phyloP scores from a whole-genome alignment of 78 protist genomes.

The Acrasis kona region DNA sequence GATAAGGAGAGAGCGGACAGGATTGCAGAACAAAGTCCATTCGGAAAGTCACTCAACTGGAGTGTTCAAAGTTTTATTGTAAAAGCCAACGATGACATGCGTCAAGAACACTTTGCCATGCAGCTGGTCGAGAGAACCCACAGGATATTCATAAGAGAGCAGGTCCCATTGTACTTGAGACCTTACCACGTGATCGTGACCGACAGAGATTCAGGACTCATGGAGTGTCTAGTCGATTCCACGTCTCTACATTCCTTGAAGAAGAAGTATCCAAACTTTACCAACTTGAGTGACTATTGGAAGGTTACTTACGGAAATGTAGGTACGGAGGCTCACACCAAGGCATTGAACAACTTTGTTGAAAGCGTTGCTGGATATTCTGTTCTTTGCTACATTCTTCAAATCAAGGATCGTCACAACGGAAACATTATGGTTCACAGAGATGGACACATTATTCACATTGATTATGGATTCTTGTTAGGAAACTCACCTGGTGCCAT shows the following conservation, averaged over 20 bases:
- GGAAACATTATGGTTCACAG: slow-evolving; percentile 84
- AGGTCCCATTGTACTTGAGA: slow-evolving; percentile 26
- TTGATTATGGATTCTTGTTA: slow-evolving; percentile 92
- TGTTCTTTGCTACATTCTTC: slow-evolving; percentile 59
- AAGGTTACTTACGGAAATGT: slow-evolving; percentile 16
- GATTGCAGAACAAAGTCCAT: neutral
- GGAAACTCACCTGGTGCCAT: slow-evolving; percentile 75
- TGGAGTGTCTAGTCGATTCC: slow-evolving; percentile 67
- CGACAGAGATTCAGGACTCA: slow-evolving; percentile 53
- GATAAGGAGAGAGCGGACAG: too few relatives aligned
- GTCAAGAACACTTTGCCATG: slow-evolving; percentile 67
- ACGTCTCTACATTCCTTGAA: slow-evolving; percentile 58
- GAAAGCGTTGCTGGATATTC: slow-evolving; percentile 66
- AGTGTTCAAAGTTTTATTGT: slow-evolving; percentile 38
- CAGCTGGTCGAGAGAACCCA: slow-evolving; percentile 50
- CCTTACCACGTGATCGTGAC: slow-evolving; percentile 59
- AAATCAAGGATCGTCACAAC: slow-evolving; percentile 83
- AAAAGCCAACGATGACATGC: slow-evolving; percentile 58
- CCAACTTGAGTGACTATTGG: slow-evolving; percentile 25
- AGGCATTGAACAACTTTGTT: too few relatives aligned
- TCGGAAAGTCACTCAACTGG: slow-evolving; percentile 13
- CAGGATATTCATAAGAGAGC: slow-evolving; percentile 33
- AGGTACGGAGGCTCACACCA: too few relatives aligned
- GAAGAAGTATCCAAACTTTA: slow-evolving; percentile 24
- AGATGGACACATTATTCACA: slow-evolving; percentile 86